Evolutionary conservation across 2,329 filamentous ascomycete species (phyloP), one percentile per base, ranked within the genome.

Genomic region (Neofusicoccum laricinum): DNA sequence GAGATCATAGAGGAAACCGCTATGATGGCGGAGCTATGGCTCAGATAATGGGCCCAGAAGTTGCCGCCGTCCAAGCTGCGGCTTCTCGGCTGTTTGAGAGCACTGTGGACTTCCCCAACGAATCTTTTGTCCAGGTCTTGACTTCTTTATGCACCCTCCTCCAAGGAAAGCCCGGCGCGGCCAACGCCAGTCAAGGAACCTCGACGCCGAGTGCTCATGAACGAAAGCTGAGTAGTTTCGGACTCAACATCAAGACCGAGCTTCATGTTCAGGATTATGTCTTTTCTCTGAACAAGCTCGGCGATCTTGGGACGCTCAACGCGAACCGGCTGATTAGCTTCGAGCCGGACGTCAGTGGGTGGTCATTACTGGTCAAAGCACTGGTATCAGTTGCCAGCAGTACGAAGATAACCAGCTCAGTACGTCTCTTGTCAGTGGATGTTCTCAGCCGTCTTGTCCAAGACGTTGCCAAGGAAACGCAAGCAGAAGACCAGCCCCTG

Each of bases 71-170:
- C 0, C 92, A 97, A 75, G 89, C 90, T 6, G 95, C 95, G 2
- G 92, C 93, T 1, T 88, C 88, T 1, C 88, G 95, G 67, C 82
- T 99, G 17, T 88, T 98, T 65, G 95, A 98, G 74, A 97, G 93
- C 76, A 98, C 93, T 0, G 84, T 90, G 15, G 93, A 97, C 69
- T 98, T 96, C 71, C 92, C 93, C 0, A 93, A 94, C 68, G 84
- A 88, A 15, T 83, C 92, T 0, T 98, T 98, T 70, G 80, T 90
- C 4, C 86, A 91, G 67, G 87, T 98, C 10, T 81, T 98, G 1
- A 80, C 83, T 62, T 90, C 93, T 0, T 83, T 97, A 3, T 93
- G 92, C 71, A 82, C 85, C 50, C 81, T 97, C 6, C 81, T 96
- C 5, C 83, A 76, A 53, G 69, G 69, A 5, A 71, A 68, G 25